Percentiles rank a stretch among this genome's conserved stretches.
Conservation (phyloP, 352 stramenopile species). For the Albugo laibachii region DNA sequence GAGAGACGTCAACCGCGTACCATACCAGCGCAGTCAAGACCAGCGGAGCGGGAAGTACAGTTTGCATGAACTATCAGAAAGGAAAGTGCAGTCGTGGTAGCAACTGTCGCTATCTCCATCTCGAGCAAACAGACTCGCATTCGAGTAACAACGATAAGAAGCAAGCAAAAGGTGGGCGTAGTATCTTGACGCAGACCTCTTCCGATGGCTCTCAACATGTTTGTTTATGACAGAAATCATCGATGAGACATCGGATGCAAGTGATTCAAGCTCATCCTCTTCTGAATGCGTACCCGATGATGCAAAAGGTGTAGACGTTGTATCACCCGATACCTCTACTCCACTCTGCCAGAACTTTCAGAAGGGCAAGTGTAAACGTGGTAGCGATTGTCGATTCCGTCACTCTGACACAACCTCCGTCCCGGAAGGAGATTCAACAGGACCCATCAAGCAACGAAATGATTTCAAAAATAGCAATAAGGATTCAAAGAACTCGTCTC, state of each 20-base stretch:
- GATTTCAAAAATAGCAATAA: slow-evolving; percentile 44
- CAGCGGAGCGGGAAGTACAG: slow-evolving; percentile 3
- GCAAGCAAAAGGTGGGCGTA: too few relatives aligned
- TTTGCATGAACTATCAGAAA: slow-evolving; percentile 60
- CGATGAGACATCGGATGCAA: not conserved
- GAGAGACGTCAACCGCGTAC: slow-evolving; percentile 9
- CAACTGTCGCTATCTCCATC: slow-evolving; percentile 35
- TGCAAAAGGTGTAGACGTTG: slow-evolving; percentile 9
- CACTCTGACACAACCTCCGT: slow-evolving; percentile 13
- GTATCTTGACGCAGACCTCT: too few relatives aligned
- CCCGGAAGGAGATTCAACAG: not conserved
- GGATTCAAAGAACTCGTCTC: slow-evolving; percentile 27
- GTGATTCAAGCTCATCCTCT: not conserved
- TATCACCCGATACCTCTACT: slow-evolving; percentile 19
- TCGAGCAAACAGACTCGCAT: slow-evolving; percentile 1
- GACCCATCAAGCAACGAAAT: slow-evolving; percentile 28
- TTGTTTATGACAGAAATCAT: not conserved
- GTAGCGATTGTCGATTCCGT: slow-evolving; percentile 30
- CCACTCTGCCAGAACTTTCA: slow-evolving; percentile 44
- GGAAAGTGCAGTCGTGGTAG: slow-evolving; percentile 45
- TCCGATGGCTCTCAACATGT: too few relatives aligned
- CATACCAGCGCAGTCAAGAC: too few relatives aligned
- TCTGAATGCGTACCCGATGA: not conserved
- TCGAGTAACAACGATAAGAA: too few relatives aligned
- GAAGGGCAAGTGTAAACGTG: slow-evolving; percentile 51